Conservation (phyloP, 2,329 filamentous ascomycete genomes). For the Cercospora brassicicola region DNA sequence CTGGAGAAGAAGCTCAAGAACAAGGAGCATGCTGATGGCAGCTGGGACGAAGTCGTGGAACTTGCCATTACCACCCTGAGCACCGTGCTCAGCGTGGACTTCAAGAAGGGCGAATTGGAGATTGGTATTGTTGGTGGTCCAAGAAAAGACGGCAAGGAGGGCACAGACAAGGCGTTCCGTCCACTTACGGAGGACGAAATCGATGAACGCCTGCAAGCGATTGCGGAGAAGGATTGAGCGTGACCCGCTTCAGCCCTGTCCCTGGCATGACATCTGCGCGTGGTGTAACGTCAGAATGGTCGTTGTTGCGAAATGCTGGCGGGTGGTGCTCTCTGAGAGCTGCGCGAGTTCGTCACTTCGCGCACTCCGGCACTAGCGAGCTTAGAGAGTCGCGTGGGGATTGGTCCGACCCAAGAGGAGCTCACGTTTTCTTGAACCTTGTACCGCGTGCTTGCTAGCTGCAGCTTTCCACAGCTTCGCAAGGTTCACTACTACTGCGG, state of each 20-base stretch:
- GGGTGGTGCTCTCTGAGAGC: not conserved
- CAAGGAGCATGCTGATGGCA: conserved; percentile 89
- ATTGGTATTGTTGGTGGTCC: conserved; percentile 95
- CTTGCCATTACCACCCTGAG: conserved; percentile 92
- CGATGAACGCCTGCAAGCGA: conserved; percentile 94
- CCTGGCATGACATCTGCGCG: conserved; percentile 19
- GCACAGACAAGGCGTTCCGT: conserved; percentile 76
- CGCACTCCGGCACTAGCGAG: conserved; percentile 6
- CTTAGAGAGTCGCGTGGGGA: not conserved
- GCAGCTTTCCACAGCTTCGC: conserved; percentile 14
- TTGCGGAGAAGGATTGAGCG: conserved; percentile 92
- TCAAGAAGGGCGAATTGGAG: conserved; percentile 99
- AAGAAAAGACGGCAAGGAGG: conserved; percentile 76
- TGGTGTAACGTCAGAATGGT: conserved; percentile 9
- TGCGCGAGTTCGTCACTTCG: conserved; percentile 6
- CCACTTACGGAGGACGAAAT: conserved; percentile 96
- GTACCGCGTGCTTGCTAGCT: conserved; percentile 15
- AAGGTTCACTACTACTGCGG: conserved; percentile 22
- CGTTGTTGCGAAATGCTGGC: not conserved
- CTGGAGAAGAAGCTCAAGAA: conserved; percentile 99
- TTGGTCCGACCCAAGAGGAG: conserved; percentile 5
- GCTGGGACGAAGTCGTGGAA: conserved; percentile 97
- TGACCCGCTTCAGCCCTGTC: conserved; percentile 6
- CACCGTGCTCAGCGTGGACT: conserved; percentile 96
- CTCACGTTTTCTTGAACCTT: conserved; percentile 5